These are phyloP conservation scores for Trichosporon sp. DNA, from an alignment of 1,284 basidiomycete genomes.

Conservation along the genomic window DNA sequence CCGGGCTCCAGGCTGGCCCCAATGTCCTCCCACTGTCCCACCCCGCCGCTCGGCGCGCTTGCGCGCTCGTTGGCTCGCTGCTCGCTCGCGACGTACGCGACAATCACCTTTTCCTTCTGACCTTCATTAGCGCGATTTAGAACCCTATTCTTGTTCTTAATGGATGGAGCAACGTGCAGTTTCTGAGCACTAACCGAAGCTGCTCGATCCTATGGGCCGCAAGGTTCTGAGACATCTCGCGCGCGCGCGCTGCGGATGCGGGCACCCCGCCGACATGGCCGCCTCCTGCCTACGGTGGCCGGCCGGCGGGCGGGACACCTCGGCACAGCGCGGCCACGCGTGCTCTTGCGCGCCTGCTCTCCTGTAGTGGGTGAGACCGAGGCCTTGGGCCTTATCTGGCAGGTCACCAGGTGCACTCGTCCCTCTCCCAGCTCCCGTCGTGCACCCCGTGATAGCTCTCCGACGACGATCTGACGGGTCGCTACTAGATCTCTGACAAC, in stretches of 20 bases:
- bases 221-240: not conserved
- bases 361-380: not conserved
- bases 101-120: not conserved
- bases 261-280: not conserved
- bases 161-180: not conserved
- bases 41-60: not conserved
- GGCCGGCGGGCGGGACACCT: not conserved
- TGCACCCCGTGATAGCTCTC: not conserved
- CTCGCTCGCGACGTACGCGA: not conserved
- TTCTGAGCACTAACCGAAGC: not conserved
- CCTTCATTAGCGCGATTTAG: not conserved
- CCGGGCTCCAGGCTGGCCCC: not conserved
- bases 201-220: too few species aligned
- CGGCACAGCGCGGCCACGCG: not conserved
- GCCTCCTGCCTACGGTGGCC: too few species aligned
- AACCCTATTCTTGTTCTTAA: not conserved
- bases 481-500: not conserved
- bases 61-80: not conserved
- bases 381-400: not conserved
- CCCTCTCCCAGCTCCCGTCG: not conserved
- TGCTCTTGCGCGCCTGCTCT: too few species aligned
- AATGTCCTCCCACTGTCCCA: not conserved
- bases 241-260: not conserved
- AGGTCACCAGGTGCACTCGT: not conserved
- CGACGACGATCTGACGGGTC: not conserved